phyloP scores from a whole-genome alignment of 1,284 basidiomycete genomes.

The Melampsora larici-populina region DNA sequence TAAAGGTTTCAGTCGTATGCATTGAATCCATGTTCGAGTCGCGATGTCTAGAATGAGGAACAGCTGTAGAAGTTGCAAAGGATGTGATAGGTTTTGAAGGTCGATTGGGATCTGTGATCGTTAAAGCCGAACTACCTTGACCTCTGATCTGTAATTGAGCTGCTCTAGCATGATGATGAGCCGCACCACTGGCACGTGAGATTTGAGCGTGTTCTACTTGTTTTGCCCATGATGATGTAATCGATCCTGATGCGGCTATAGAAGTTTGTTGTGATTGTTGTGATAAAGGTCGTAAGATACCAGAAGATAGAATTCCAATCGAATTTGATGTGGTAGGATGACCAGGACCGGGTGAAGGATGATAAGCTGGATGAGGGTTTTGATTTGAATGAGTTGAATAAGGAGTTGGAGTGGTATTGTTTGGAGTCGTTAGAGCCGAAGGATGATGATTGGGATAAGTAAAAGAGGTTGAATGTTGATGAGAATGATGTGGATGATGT shows the following conservation, averaged over 20 bases:
- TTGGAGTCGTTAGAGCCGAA: background rate
- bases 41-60: background rate
- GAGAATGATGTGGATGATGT: background rate
- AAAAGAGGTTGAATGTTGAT: background rate
- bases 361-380: background rate
- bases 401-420: background rate
- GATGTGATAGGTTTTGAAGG: conserved; percentile 33
- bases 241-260: conserved; percentile 21
- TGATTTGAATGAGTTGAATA: background rate
- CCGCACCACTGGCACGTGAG: conserved; percentile 69
- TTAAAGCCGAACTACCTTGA: conserved; percentile 71
- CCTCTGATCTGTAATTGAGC: conserved; percentile 74
- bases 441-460: background rate
- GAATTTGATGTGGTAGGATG: conserved; percentile 44
- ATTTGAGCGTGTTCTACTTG: conserved; percentile 58
- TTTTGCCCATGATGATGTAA: conserved; percentile 39
- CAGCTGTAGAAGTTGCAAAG: background rate
- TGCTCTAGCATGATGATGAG: conserved; percentile 72
- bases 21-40: background rate
- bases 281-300: conserved; percentile 11
- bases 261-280: conserved; percentile 13
- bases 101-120: conserved; percentile 74
- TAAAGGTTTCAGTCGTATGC: conserved; percentile 36
- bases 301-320: conserved; percentile 39
- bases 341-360: conserved; percentile 6